A percentile compares a stretch with the other conserved stretches of the same genome.
Conservation (phyloP, 192 early-diverging fungal species). For the Blastocladiella britannica region DNA sequence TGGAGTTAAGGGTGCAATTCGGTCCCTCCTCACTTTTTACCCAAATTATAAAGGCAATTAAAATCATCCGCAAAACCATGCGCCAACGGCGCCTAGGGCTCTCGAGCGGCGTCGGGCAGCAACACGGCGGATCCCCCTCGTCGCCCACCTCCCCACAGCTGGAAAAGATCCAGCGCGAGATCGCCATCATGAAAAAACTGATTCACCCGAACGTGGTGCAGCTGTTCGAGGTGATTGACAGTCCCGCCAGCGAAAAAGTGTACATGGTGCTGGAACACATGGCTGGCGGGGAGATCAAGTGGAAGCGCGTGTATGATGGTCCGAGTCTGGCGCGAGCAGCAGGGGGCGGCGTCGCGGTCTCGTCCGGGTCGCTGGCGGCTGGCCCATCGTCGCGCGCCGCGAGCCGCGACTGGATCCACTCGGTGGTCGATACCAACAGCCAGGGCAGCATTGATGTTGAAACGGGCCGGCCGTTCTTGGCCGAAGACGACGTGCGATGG, state of each 20-base stretch:
- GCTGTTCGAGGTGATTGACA: conserved; percentile 85
- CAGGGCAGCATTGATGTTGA: not conserved
- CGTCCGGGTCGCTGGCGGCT: not conserved
- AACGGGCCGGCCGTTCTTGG: conserved; percentile 37
- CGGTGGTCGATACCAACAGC: not conserved
- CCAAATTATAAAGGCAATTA: conserved; percentile 12
- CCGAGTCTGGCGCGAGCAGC: no score
- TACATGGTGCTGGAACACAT: conserved; percentile 87
- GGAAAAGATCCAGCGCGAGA: conserved; percentile 81
- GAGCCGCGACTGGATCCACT: no score
- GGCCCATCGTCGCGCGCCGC: no score
- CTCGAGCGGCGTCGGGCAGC: conserved; percentile 1
- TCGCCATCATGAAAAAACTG: conserved; percentile 91
- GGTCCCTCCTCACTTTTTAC: not conserved
- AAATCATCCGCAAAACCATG: conserved; percentile 22
- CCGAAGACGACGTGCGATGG: conserved; percentile 35
- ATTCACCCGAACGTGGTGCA: conserved; percentile 76
- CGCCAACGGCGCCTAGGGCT: conserved; percentile 4
- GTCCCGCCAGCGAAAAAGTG: conserved; percentile 70
- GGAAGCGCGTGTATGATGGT: conserved; percentile 45
- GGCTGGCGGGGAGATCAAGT: conserved; percentile 75
- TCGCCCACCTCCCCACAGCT: conserved; percentile 9
- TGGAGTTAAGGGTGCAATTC: not conserved
- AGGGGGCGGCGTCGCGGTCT: conserved; percentile 4
- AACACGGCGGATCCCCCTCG: conserved; percentile 1